A percentile compares a stretch with the other conserved stretches of the same genome.
phyloP scores from a whole-genome alignment of 805 yeast genomes.

The Barnettozyma populi region DNA sequence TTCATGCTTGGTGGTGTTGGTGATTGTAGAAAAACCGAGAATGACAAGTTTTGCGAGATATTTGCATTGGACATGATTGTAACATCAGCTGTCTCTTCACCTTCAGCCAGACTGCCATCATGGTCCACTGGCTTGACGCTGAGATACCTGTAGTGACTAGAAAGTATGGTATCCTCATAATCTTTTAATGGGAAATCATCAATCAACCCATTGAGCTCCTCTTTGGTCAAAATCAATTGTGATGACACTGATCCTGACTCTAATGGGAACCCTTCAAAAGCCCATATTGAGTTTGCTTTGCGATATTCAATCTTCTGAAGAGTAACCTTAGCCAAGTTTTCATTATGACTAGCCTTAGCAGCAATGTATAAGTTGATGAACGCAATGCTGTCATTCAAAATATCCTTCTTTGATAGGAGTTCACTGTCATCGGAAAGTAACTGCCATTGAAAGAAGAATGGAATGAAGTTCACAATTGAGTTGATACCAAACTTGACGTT shows the following conservation, averaged over 20 bases:
- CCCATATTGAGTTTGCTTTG: slow-evolving; percentile 16
- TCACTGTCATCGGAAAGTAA: slow-evolving; percentile 8
- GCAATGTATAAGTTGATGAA: slow-evolving; percentile 13
- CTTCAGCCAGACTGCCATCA: neutral
- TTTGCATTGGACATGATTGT: slow-evolving; percentile 14
- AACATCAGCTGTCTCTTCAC: slow-evolving; percentile 7
- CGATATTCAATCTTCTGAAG: slow-evolving; percentile 21
- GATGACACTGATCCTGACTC: slow-evolving; percentile 5
- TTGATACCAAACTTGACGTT: slow-evolving; percentile 39
- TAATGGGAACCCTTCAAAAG: slow-evolving; percentile 11
- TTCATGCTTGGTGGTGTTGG: slow-evolving; percentile 3
- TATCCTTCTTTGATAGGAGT: neutral
- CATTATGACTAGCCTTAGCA: slow-evolving; percentile 8
- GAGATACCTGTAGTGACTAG: slow-evolving; percentile 21
- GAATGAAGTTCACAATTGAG: slow-evolving; percentile 38
- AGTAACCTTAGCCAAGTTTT: slow-evolving; percentile 10
- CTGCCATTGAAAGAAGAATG: slow-evolving; percentile 43
- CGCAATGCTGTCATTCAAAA: slow-evolving; percentile 21
- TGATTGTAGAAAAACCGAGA: slow-evolving; percentile 16
- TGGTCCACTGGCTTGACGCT: neutral
- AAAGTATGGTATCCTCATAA: slow-evolving; percentile 17
- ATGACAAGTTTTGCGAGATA: slow-evolving; percentile 15
- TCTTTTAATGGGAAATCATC: slow-evolving; percentile 6
- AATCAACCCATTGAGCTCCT: slow-evolving; percentile 4
- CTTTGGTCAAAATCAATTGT: slow-evolving; percentile 7